These are phyloP conservation scores for Metschnikowia colocasiae DNA, from an alignment of 805 yeast species.

Conservation along the genomic window DNA sequence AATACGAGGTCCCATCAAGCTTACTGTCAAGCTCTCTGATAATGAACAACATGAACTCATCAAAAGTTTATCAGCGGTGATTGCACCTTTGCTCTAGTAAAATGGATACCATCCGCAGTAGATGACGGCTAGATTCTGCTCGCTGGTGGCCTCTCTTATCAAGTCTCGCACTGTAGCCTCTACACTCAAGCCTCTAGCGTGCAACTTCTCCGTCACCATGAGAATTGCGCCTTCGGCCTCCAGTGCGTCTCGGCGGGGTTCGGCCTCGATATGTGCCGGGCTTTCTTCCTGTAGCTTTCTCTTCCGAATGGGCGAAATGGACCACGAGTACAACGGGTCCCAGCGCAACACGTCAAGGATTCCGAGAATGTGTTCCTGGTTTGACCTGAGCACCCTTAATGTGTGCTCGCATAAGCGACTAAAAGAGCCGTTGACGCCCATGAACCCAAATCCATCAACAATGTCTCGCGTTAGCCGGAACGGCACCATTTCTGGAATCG, in stretches of 20 bases:
- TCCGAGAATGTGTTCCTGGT: conserved; percentile 68
- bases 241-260: conserved; percentile 42
- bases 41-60: too few relatives aligned
- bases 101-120: conserved; percentile 87
- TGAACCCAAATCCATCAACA: conserved; percentile 87
- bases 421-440: conserved; percentile 80
- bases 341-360: conserved; percentile 81
- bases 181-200: conserved; percentile 62
- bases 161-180: conserved; percentile 84
- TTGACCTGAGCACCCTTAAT: conserved; percentile 59
- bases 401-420: conserved; percentile 70
- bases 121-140: conserved; percentile 63
- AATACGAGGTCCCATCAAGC: too few relatives aligned
- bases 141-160: conserved; percentile 70
- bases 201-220: conserved; percentile 66
- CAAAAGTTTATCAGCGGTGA: too few relatives aligned
- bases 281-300: conserved; percentile 48
- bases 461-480: conserved; percentile 87
- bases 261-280: conserved; percentile 16
- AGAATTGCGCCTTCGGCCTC: conserved; percentile 80
- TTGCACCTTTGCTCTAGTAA: conserved; percentile 38
- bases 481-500: conserved; percentile 92
- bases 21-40: too few relatives aligned
- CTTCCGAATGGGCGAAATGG: conserved; percentile 68
- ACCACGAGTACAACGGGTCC: conserved; percentile 94